Conservation (phyloP, 768 basidiomycete species). For the Leccinellum rugosiceps region DNA sequence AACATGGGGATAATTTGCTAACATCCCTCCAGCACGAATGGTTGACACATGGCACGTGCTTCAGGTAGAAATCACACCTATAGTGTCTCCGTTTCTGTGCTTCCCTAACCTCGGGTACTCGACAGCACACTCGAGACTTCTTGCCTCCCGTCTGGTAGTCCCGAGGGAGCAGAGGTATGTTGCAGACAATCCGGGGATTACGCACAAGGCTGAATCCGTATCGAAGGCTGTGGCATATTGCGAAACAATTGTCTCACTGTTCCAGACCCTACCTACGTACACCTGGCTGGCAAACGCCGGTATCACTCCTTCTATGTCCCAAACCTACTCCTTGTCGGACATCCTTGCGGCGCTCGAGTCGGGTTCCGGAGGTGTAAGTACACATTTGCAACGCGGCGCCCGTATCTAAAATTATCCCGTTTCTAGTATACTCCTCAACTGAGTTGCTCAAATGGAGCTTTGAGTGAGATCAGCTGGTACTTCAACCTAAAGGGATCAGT, state of each 20-base stretch:
- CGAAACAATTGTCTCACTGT: slow-evolving; percentile 52
- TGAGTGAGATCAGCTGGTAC: slow-evolving; percentile 56
- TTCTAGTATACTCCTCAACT: slow-evolving; percentile 49
- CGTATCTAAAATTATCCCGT: not conserved
- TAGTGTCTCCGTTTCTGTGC: not conserved
- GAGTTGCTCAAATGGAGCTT: slow-evolving; percentile 37
- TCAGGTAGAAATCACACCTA: slow-evolving; percentile 20
- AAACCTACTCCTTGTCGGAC: slow-evolving; percentile 55
- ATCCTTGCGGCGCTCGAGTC: slow-evolving; percentile 53
- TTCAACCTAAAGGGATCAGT: slow-evolving; percentile 64
- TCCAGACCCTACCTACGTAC: slow-evolving; percentile 71
- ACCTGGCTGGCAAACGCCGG: slow-evolving; percentile 67
- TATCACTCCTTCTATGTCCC: slow-evolving; percentile 61
- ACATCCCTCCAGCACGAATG: slow-evolving; percentile 58
- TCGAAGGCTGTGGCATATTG: slow-evolving; percentile 66
- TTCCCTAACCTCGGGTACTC: slow-evolving; percentile 1
- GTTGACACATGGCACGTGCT: slow-evolving; percentile 61
- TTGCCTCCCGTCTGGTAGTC: slow-evolving; percentile 60
- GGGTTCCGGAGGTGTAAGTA: slow-evolving; percentile 46
- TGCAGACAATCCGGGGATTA: not conserved
- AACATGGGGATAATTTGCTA: not conserved
- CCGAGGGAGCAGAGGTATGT: slow-evolving; percentile 56
- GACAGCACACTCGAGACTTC: slow-evolving; percentile 53
- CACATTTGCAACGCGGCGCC: not conserved
- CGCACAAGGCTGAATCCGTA: not conserved